These are phyloP conservation scores for Musa schizocarpa DNA, from an alignment of 176 grass and related monocot genomes.

Conservation along the genomic window DNA sequence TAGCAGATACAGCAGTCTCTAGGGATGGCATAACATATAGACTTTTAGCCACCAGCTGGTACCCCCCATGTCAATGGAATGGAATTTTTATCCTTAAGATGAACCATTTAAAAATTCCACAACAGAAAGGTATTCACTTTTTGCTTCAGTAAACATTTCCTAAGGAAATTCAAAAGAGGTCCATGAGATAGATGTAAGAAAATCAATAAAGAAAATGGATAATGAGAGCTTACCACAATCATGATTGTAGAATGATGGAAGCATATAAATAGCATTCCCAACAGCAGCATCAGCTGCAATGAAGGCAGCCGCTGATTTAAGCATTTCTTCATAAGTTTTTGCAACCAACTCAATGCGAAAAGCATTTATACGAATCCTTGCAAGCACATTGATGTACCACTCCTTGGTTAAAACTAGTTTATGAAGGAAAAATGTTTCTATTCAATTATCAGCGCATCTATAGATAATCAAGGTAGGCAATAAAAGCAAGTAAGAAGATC, in stretches of 20 bases:
- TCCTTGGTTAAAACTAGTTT: slow-evolving; percentile 71
- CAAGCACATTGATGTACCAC: slow-evolving; percentile 84
- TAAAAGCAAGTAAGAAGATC: slow-evolving; percentile 20
- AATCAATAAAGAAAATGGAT: not conserved
- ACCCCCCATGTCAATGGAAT: too few species aligned
- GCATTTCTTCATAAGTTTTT: slow-evolving; percentile 64
- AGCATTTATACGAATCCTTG: slow-evolving; percentile 89
- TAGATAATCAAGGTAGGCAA: not conserved
- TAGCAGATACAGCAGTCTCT: too few species aligned
- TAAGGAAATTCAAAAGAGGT: not conserved
- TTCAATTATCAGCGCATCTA: not conserved
- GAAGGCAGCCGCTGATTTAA: slow-evolving; percentile 51
- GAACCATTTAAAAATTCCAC: not conserved
- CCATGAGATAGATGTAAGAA: slow-evolving; percentile 11
- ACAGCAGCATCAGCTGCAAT: slow-evolving; percentile 54
- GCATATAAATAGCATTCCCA: slow-evolving; percentile 86
- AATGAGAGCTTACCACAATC: slow-evolving; percentile 52
- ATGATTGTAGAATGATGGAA: slow-evolving; percentile 95
- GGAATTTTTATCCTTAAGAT: too few species aligned
- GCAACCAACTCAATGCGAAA: slow-evolving; percentile 81
- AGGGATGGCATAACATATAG: not conserved
- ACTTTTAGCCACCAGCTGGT: not conserved
- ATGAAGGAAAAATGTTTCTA: slow-evolving; percentile 37
- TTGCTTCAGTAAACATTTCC: not conserved
- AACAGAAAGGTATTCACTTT: not conserved